Evolutionary conservation across 768 basidiomycete species (phyloP), one percentile per base, ranked within the genome.

Genomic region (Mrakia blollopis): DNA sequence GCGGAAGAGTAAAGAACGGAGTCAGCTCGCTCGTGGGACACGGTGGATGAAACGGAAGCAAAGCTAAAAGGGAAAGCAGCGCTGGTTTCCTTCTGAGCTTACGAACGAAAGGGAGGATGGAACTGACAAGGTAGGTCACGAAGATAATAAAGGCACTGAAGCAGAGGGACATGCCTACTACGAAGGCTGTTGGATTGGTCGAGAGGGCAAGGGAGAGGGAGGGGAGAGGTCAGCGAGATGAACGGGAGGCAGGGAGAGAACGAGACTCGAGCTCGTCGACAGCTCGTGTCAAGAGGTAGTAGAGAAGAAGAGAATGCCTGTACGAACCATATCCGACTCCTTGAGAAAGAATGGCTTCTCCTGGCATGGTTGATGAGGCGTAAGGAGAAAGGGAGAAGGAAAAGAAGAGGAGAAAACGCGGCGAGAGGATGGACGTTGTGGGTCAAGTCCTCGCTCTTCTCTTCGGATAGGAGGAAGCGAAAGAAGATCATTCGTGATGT

Each of bases 271-370:
- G 44, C 44, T 44, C n/a, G n/a, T 44, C 11, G 44, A 6, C 14
- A 5, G 44, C 14, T 44, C 44, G 44, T 57, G 4, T 25, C 57
- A 57, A 57, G 57, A 47, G 52, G 16, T 14, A 47, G 14, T 47
- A 47, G 2, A 2, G 14, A 47, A 14, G 44, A 10, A 14, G 7
- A 47, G 47, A 21, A 50, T n/a, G n/a, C n/a, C n/a, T n/a, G n/a
- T n/a, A n/a, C 63, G 10, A 6, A 65, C 74, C 74, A 65, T 75
- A 75, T 28, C 74, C 74, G 28, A 52, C 62, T 23, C 41, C 73
- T 44, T 74, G 62, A 21, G 30, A 14, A n/a, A 74, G 73, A 50
- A 74, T 52, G 9, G 73, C 61, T 50, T 50, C 47, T 50, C 47
- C 47, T 50, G 47, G 47, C 47, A 50, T 50, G 1, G 47, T 14